Base-by-base conservation (phyloP, 2,329 filamentous ascomycete genomes). In the Clarireedia hainanense region DNA sequence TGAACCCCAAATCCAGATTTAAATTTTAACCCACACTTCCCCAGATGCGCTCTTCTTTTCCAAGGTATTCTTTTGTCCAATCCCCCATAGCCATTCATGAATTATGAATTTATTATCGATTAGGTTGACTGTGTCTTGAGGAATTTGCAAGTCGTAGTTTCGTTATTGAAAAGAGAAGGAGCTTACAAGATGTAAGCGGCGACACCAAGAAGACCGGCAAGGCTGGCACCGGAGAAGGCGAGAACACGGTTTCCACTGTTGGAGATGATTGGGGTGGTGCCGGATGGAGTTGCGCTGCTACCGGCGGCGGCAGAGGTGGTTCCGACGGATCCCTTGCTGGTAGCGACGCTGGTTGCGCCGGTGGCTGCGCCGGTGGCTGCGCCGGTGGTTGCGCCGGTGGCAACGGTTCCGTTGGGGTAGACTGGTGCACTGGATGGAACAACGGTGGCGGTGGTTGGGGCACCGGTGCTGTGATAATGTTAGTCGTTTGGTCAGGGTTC, bases 141-240 rank as follows among this genome's bases (percentile, higher is more conserved):
- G 40, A 36, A 46, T n/a, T 47, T n/a, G 23, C 17, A 34, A 34
- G 34, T 47, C 27, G 42, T 23, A 26, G 6, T 20, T 46, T 36
- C 27, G 50, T 50, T 10, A 47, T 17, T 37, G 23, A n/a, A 12
- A 37, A 9, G 7, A 47, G 4, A 46, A 23, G 57, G 52, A 58
- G 62, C 63, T 69, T 69, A 70, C 65, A 70, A 67, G 55, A 69
- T 50, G 66, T 64, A 68, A 67, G 79, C 80, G 67, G 78, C 80
- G 59, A 84, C 69, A 68, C 77, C 82, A 69, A 84, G 73, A 64
- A 83, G 69, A 75, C 77, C 81, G 64, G 79, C 81, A 64, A 85
- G 77, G 63, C 74, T 79, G 59, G 77, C 81, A 61, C 79, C 81
- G 43, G 80, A 81, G 65, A 82, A 70, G 66, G 73, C 77, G 63